Percentiles rank a stretch among this genome's conserved stretches.
phyloP scores from a whole-genome alignment of 345 rosid genomes.

The Balakata baccata region DNA sequence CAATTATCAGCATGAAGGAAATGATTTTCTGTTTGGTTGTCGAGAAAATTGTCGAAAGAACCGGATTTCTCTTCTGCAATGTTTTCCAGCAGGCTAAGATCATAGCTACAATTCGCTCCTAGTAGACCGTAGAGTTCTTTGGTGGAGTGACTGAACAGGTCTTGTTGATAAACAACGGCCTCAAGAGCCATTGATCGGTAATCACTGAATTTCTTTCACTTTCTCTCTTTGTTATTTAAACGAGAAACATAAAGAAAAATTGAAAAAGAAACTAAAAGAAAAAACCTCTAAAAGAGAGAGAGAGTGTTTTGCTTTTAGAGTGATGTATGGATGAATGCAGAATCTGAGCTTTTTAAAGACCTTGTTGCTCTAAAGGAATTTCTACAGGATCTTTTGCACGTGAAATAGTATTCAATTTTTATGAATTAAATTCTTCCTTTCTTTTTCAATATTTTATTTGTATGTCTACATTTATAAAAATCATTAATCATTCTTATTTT shows the following conservation, averaged over 20 bases:
- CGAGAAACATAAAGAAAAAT: not conserved
- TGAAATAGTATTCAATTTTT: slow-evolving; percentile 33
- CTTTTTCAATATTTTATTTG: too few relatives aligned
- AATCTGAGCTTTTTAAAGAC: slow-evolving; percentile 40
- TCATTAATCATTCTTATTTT: not conserved
- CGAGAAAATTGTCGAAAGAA: slow-evolving; percentile 35
- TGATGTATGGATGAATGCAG: slow-evolving; percentile 22
- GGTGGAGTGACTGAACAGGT: slow-evolving; percentile 35
- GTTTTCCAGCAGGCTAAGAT: slow-evolving; percentile 15
- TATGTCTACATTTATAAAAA: too few relatives aligned
- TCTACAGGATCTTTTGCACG: slow-evolving; percentile 42
- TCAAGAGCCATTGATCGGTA: slow-evolving; percentile 58
- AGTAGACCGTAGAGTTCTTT: slow-evolving; percentile 48
- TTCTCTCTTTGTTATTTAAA: not conserved
- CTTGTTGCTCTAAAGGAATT: slow-evolving; percentile 9
- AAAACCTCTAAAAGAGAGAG: not conserved
- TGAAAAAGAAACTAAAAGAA: slow-evolving; percentile 1
- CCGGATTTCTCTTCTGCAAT: slow-evolving; percentile 21
- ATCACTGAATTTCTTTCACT: not conserved
- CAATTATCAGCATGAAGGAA: slow-evolving; percentile 21
- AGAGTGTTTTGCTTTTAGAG: slow-evolving; percentile 4
- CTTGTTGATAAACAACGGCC: slow-evolving; percentile 55
- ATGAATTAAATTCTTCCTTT: not conserved
- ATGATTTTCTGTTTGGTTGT: slow-evolving; percentile 34
- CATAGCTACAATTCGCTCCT: slow-evolving; percentile 37